phyloP scores from a whole-genome alignment of 139 green algal species.

The Nannochloris sp. region DNA sequence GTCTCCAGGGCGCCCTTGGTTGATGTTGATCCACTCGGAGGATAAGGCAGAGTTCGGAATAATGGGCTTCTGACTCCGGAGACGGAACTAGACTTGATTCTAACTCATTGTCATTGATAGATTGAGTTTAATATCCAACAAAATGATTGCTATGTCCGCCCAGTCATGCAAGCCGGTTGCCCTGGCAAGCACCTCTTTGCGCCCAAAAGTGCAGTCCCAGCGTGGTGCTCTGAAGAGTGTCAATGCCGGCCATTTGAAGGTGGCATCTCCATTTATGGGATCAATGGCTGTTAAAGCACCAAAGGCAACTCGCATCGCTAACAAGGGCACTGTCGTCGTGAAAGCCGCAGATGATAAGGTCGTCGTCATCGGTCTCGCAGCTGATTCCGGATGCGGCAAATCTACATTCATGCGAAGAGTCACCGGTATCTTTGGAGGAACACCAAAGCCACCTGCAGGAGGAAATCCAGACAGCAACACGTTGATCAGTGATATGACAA shows the following conservation, averaged over 20 bases:
- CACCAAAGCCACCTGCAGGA: constrained; percentile 75
- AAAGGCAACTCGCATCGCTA: neutral
- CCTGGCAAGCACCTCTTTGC: neutral
- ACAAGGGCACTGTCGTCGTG: constrained; percentile 15
- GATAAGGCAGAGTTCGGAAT: no score
- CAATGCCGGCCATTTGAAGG: constrained; percentile 7
- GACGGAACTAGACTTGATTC: no score
- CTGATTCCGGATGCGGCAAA: constrained; percentile 98
- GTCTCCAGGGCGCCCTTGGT: no score
- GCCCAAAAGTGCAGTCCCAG: neutral
- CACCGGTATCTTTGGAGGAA: constrained; percentile 93
- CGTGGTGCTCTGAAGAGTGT: neutral
- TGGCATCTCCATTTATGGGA: neutral
- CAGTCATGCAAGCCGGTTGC: neutral
- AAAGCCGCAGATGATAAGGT: constrained; percentile 25
- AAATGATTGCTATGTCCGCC: neutral
- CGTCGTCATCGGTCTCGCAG: constrained; percentile 95
- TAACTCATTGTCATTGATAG: no score
- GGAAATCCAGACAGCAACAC: constrained; percentile 98
- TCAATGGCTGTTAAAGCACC: constrained; percentile 2
- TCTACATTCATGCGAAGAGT: constrained; percentile 99
- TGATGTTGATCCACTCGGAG: no score
- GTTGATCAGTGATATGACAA: constrained; percentile 95
- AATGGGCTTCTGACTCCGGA: no score
- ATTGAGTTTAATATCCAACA: no score